Conservation (phyloP, 345 rosid genomes). For the Melaleuca alternifolia region DNA sequence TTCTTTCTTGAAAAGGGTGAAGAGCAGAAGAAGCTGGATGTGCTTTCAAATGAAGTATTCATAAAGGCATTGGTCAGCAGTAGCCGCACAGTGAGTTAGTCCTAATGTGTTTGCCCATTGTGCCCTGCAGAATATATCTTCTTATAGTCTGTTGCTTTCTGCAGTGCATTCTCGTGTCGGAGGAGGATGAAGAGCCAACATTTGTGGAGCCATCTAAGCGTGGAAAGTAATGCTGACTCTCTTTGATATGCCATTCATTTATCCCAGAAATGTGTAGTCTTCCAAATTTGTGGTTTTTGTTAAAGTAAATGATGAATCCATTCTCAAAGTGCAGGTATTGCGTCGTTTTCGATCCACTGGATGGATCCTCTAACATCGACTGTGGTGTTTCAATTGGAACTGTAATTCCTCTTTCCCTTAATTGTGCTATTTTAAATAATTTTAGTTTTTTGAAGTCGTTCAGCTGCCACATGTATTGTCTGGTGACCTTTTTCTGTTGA, state of each 20-base stretch:
- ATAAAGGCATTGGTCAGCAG: conserved; percentile 93
- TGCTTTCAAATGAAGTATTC: conserved; percentile 92
- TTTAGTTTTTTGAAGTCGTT: not conserved
- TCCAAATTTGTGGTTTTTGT: not conserved
- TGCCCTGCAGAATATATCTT: not conserved
- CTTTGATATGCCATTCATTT: not conserved
- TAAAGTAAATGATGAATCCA: not conserved
- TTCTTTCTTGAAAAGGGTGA: conserved; percentile 50
- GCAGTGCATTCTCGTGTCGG: conserved; percentile 93
- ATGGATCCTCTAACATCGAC: conserved; percentile 96
- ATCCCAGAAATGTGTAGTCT: not conserved
- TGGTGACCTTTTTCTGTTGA: not conserved
- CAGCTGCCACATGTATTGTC: not conserved
- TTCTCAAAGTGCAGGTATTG: conserved; percentile 45
- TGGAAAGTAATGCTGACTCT: conserved; percentile 43
- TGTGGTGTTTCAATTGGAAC: conserved; percentile 99
- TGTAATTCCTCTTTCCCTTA: conserved; percentile 23
- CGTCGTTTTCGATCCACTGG: conserved; percentile 96
- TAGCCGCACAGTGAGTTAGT: conserved; percentile 73
- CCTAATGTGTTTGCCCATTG: not conserved
- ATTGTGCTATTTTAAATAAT: not conserved
- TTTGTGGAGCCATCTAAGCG: conserved; percentile 68
- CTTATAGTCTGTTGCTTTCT: not conserved
- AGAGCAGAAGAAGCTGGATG: conserved; percentile 97
- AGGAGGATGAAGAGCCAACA: conserved; percentile 94